phyloP scores from a whole-genome alignment of 1,139 yeast species.

The Kodamaea derodonti region DNA sequence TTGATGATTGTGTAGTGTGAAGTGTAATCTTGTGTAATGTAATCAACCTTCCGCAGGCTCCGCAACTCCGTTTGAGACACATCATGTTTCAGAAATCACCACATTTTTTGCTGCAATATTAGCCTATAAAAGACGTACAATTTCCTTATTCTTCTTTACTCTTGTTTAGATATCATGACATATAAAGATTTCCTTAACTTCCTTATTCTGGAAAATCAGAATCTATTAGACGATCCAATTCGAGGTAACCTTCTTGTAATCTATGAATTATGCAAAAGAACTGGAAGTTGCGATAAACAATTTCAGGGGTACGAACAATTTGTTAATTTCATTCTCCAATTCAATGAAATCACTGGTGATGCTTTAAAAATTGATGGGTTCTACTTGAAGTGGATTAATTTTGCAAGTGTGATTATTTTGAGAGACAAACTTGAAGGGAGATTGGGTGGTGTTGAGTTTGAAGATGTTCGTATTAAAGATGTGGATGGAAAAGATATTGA shows the following conservation, averaged over 20 bases:
- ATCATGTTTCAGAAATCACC: too few species aligned
- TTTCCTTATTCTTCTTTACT: too few species aligned
- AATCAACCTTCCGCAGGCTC: too few species aligned
- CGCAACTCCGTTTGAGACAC: too few species aligned
- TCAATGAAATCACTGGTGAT: conserved; percentile 23
- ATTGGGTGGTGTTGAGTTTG: not conserved
- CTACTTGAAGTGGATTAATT: conserved; percentile 16
- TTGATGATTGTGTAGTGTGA: too few species aligned
- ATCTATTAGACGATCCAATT: conserved; percentile 8
- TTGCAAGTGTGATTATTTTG: conserved; percentile 15
- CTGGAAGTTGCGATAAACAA: too few species aligned
- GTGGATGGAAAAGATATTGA: conserved; percentile 2
- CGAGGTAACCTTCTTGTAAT: conserved; percentile 8
- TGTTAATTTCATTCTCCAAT: conserved; percentile 13
- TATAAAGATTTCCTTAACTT: conserved; percentile 6
- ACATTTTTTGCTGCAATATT: too few species aligned
- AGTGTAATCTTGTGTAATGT: too few species aligned
- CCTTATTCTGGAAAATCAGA: conserved; percentile 3
- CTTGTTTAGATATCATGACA: too few species aligned
- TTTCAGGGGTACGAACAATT: conserved; percentile 15
- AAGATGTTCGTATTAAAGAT: not conserved
- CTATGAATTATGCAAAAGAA: conserved; percentile 4
- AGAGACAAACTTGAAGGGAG: conserved; percentile 12
- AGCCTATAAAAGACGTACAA: too few species aligned
- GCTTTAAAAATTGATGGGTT: conserved; percentile 4